phyloP scores from a whole-genome alignment of 305 asterid species.

The Withania somnifera region DNA sequence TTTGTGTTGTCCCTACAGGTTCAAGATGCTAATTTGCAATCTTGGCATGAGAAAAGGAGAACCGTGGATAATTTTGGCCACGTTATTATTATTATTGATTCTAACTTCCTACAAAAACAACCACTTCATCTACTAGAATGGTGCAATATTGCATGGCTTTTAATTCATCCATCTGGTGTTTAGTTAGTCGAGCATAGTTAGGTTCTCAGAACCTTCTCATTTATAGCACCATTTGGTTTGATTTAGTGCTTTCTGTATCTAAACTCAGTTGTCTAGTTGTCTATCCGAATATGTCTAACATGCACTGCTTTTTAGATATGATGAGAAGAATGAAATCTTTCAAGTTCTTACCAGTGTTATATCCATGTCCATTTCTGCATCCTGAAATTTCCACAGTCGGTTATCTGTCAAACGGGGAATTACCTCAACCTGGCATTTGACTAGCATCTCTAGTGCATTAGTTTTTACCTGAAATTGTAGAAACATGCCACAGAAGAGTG shows the following conservation, averaged over 20 bases:
- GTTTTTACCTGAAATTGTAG: not conserved
- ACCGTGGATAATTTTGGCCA: slow-evolving; percentile 12
- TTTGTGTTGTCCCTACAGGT: slow-evolving; percentile 37
- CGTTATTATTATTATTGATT: not conserved
- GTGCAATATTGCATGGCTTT: not conserved
- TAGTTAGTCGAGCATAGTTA: not conserved
- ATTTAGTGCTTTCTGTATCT: not conserved
- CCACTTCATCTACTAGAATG: not conserved
- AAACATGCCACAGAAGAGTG: not conserved
- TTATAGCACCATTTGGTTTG: not conserved
- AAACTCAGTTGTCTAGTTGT: not conserved
- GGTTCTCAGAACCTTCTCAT: not conserved
- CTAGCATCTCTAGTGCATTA: not conserved
- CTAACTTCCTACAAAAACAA: not conserved
- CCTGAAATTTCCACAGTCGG: not conserved
- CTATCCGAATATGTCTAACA: not conserved
- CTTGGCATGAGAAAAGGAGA: slow-evolving; percentile 34
- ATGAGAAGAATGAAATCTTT: not conserved
- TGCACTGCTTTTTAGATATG: not conserved
- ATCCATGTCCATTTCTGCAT: not conserved
- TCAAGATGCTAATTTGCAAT: slow-evolving; percentile 40
- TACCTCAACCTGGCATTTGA: not conserved
- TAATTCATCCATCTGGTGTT: not conserved
- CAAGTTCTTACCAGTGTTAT: not conserved
- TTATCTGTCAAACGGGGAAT: not conserved